Evolutionary conservation across 192 early-diverging fungal species (phyloP).

Genomic region (Dissophora globulifera): DNA sequence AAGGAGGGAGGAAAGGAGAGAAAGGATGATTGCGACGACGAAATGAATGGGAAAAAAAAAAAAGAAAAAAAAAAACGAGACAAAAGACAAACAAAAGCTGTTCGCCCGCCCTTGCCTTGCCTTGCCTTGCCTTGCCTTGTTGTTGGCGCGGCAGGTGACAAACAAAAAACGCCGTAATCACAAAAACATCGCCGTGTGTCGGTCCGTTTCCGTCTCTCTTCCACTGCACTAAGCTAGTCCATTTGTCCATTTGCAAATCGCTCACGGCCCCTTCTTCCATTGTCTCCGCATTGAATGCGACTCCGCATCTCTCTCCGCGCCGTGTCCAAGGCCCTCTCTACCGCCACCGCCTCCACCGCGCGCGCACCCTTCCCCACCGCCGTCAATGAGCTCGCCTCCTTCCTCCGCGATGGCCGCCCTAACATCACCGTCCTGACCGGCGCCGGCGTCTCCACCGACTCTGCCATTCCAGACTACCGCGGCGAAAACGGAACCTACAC

Average conservation of each 20-base stretch:
- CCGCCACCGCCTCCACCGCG: neutral
- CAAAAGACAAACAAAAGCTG: too few relatives aligned
- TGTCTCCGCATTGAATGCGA: conserved; percentile 21
- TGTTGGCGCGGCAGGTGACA: too few relatives aligned
- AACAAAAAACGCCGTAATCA: too few relatives aligned
- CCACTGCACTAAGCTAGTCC: too few relatives aligned
- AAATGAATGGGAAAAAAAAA: too few relatives aligned
- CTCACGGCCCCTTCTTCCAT: too few relatives aligned
- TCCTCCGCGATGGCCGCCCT: conserved; percentile 41
- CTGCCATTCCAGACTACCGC: conserved; percentile 87
- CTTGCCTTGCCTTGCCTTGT: too few relatives aligned
- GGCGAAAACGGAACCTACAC: conserved; percentile 75
- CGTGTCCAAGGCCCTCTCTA: conserved; percentile 33
- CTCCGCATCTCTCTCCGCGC: conserved; percentile 29
- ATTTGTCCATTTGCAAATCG: too few relatives aligned
- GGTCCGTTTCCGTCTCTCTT: too few relatives aligned
- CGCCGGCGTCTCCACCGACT: conserved; percentile 71
- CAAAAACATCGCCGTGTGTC: too few relatives aligned
- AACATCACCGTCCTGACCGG: conserved; percentile 62
- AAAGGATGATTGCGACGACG: neutral
- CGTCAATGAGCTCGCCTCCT: conserved; percentile 39
- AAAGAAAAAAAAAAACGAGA: too few relatives aligned
- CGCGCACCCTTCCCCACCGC: conserved; percentile 5
- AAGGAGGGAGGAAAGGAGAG: neutral
- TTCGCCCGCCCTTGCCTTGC: too few relatives aligned